Base-by-base conservation (phyloP, 148 eudicot species). In the Diospyros kaki region DNA sequence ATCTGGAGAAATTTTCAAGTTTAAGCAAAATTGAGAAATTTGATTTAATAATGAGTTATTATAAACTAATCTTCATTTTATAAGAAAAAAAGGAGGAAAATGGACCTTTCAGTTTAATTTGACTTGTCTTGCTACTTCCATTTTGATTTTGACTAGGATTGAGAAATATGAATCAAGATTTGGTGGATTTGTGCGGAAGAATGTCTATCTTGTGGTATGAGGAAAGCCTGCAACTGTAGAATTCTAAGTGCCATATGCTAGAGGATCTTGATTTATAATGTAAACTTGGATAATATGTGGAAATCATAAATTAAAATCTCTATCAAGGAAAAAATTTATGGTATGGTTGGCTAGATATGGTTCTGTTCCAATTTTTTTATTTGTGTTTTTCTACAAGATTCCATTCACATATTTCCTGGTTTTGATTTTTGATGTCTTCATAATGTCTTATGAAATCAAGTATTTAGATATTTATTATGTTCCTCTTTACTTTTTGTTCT, bases 401-500 rank as follows among this genome's bases (percentile, higher is more conserved):
- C 15, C 40, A n/a, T 58, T 58, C 53, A 43, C 6, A 9, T 43
- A 64, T 9, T 56, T 7, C 64, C 64, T 41, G 45, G 48, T 38
- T 58, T 56, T 10, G 53, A 38, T 71, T 73, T 54, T 58, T 58
- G n/a, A 9, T 17, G 56, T 56, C 4, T 60, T 56, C 14, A 56
- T 56, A 45, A 56, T 71, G 64, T 5, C 15, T 17, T 71, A 6
- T 9, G 15, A 48, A 46, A 10, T 64, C 66, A 14, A 7, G 28
- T 67, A 45, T 50, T 60, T 54, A 9, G 45, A 68, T 15, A 39
- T 50, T 71, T 43, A 60, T 41, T 64, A 70, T 58, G 28, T 58
- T 39, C 28, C 17, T 64, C 28, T 69, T 39, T 71, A 52, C 55
- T 51, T 69, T 69, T 74, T 58, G 54, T 83, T 78, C 58, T 75